A percentile compares a stretch with the other conserved stretches of the same genome.
These are phyloP conservation scores for Rubroboletus pulcherrimus DNA, from an alignment of 768 basidiomycete genomes.

Conservation along the genomic window DNA sequence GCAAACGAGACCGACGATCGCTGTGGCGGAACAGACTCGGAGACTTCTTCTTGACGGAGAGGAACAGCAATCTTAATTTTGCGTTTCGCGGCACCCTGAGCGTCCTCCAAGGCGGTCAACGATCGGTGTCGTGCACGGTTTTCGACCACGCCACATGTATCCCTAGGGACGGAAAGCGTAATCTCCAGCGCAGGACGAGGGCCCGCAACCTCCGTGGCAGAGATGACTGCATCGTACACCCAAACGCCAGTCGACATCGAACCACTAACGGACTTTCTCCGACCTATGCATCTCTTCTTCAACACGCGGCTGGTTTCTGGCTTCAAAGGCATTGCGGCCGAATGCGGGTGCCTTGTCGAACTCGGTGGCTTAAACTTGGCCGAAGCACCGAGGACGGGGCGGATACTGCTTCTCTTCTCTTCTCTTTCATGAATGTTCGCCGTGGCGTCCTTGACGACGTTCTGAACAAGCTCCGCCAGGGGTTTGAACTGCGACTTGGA, in stretches of 20 bases:
- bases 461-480: constrained; percentile 37
- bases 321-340: constrained; percentile 2
- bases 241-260: constrained; percentile 34
- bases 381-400: constrained; percentile 25
- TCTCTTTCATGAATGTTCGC: constrained; percentile 11
- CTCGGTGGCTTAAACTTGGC: constrained; percentile 11
- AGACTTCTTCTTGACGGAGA: constrained; percentile 2
- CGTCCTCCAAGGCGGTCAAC: constrained; percentile 18
- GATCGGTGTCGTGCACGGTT: constrained; percentile 26
- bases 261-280: constrained; percentile 44
- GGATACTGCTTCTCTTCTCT: constrained; percentile 18
- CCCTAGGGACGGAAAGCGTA: constrained; percentile 12
- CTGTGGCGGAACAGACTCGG: not conserved
- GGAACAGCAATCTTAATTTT: constrained; percentile 21
- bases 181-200: constrained; percentile 20
- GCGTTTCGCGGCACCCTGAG: constrained; percentile 6
- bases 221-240: constrained; percentile 51
- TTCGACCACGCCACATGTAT: not conserved
- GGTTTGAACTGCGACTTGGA: constrained; percentile 58
- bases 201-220: constrained; percentile 36
- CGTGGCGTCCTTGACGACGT: constrained; percentile 7
- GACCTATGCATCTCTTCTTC: constrained; percentile 55
- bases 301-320: constrained; percentile 32
- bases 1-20: not conserved
- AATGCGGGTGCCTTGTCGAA: not conserved